phyloP scores from a whole-genome alignment of 2,329 filamentous ascomycete genomes.

The Epichloe sp. region DNA sequence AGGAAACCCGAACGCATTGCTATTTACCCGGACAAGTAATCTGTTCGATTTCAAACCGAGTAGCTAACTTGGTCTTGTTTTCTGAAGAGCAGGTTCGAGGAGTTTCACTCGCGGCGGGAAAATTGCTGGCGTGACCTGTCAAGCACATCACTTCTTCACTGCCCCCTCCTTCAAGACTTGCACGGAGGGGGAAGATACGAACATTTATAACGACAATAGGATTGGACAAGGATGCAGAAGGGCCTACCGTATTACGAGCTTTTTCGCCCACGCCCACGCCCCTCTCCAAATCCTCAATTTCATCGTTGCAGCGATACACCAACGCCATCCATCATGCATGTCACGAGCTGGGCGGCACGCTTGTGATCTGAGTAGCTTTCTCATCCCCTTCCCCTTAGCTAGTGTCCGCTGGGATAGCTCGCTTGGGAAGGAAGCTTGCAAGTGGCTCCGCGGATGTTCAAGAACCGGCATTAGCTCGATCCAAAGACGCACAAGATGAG shows the following conservation, averaged over 20 bases:
- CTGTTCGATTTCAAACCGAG: background rate
- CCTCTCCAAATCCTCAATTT: background rate
- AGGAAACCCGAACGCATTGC: conserved; percentile 9
- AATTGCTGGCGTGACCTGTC: background rate
- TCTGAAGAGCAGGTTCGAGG: too few species aligned
- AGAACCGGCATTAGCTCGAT: background rate
- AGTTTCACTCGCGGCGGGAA: background rate
- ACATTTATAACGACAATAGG: background rate
- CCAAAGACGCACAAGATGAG: background rate
- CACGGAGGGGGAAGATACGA: background rate
- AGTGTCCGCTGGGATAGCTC: background rate
- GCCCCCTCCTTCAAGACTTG: background rate
- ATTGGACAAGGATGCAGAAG: background rate
- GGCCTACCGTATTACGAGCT: background rate
- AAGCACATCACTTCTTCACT: background rate
- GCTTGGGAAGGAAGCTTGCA: background rate
- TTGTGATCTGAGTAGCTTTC: background rate
- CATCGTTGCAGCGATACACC: background rate
- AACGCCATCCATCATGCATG: too few species aligned
- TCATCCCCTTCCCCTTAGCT: background rate
- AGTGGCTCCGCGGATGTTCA: background rate
- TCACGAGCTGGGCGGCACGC: background rate
- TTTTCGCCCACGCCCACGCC: background rate
- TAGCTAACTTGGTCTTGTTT: background rate
- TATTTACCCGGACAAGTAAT: background rate